Base-by-base conservation (phyloP, 129 eudicot genomes). In the Centaurea solstitialis region DNA sequence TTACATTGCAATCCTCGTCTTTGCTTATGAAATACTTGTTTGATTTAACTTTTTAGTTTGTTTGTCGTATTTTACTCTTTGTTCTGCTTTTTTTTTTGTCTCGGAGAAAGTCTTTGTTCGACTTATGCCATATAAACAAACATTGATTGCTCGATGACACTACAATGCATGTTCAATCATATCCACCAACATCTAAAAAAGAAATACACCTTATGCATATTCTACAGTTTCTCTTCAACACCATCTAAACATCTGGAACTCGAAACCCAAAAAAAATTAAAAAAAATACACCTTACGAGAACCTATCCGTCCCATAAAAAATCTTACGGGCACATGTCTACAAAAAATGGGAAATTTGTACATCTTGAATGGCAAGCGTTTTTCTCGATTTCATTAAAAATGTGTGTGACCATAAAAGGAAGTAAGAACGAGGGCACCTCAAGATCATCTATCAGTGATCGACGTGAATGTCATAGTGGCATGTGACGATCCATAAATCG, bases 391-490 rank as follows among this genome's bases (percentile, higher is more conserved):
- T 64, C 68, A 20, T 64, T 6, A 64, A 22, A 62, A 62, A n/a
- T 20, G 13, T 15, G 21, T 53, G 4, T 13, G 21, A 53, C 21
- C 22, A 57, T 57, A 69, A 50, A 47, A 30, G 15, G 6, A 3
- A 26, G 15, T 12, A 39, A 38, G 24, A 21, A 65, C 8, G 65
- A 22, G 65, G 20, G 65, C 62, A 40, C 28, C 20, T 24, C 53
- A 0, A 43, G 53, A 70, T 75, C 64, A 82, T 68, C 94, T 82
- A 43, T 87, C 91, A 70, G 83, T 69, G 67, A 94, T 89, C 17
- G 97, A 82, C 45, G 92, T 77, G 75, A 92, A 88, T 70, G 87
- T 86, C 90, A 92, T 86, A 30, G 89, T 83, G 59, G 85, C 94
- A 77, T 79, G 17, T 2, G 92, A 39, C 82, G 77, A 75, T 41